A percentile compares a stretch with the other conserved stretches of the same genome.
Conservation (phyloP, 768 basidiomycete species). For the Hericium alpestre region DNA sequence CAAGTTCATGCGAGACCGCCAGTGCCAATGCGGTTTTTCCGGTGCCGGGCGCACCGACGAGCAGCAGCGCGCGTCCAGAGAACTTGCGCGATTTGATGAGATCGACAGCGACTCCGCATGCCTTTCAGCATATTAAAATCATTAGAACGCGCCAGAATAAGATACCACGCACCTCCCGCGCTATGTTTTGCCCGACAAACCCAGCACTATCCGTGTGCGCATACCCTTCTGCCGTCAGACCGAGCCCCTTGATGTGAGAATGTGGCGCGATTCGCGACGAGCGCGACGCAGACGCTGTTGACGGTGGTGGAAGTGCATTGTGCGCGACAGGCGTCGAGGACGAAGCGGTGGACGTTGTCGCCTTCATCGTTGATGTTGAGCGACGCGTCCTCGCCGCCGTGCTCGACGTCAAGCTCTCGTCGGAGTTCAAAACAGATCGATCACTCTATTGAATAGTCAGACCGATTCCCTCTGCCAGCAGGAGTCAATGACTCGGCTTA, state of each 20-base stretch:
- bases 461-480: too few relatives aligned
- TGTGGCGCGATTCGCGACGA: constrained; percentile 82
- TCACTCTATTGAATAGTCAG: too few relatives aligned
- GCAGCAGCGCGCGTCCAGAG: constrained; percentile 82
- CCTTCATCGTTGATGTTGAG: constrained; percentile 7
- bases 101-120: constrained; percentile 83
- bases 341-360: constrained; percentile 9
- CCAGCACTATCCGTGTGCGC: constrained; percentile 68
- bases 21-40: constrained; percentile 96
- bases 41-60: constrained; percentile 94
- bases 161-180: constrained; percentile 63
- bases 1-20: constrained; percentile 92
- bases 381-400: too few relatives aligned
- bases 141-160: not conserved
- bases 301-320: constrained; percentile 63
- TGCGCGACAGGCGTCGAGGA: constrained; percentile 33
- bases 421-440: too few relatives aligned
- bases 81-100: constrained; percentile 88
- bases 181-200: constrained; percentile 83
- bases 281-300: constrained; percentile 47
- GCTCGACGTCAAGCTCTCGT: too few relatives aligned
- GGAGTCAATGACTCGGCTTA: too few relatives aligned
- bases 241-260: constrained; percentile 95
- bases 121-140: constrained; percentile 32
- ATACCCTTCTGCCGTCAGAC: constrained; percentile 73